Conservation (phyloP, 2,329 filamentous ascomycete genomes). For the Capronia epimyces region DNA sequence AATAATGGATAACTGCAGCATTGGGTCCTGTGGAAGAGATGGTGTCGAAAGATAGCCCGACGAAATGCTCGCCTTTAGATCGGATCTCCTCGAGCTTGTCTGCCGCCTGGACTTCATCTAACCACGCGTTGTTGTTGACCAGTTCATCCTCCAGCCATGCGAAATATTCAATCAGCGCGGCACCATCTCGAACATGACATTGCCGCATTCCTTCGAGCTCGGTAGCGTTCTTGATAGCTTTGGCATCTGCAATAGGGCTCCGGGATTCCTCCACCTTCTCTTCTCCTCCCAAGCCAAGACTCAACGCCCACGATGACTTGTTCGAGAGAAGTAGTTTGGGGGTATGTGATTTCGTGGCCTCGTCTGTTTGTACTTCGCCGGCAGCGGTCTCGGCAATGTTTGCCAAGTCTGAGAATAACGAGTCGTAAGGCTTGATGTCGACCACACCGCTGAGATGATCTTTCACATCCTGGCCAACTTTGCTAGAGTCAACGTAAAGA, state of each 20-base stretch:
- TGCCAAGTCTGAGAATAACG: slow-evolving; percentile 73
- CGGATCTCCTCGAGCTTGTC: slow-evolving; percentile 71
- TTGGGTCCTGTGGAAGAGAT: slow-evolving; percentile 93
- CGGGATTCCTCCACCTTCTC: slow-evolving; percentile 77
- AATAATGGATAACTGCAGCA: slow-evolving; percentile 94
- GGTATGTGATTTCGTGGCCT: slow-evolving; percentile 33
- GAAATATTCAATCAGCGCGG: slow-evolving; percentile 85
- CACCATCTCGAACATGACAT: slow-evolving; percentile 90
- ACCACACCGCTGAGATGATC: slow-evolving; percentile 66
- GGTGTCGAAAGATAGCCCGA: slow-evolving; percentile 87
- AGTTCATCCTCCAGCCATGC: slow-evolving; percentile 94
- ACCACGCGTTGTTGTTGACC: slow-evolving; percentile 60
- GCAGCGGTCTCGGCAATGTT: slow-evolving; percentile 51
- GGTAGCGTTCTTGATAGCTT: slow-evolving; percentile 86
- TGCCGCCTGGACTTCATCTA: slow-evolving; percentile 88
- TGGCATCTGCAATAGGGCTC: slow-evolving; percentile 82
- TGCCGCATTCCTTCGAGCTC: slow-evolving; percentile 89
- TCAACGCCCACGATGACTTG: slow-evolving; percentile 88
- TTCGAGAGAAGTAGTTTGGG: slow-evolving; percentile 81
- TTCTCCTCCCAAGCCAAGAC: slow-evolving; percentile 78
- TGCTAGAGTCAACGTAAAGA: slow-evolving; percentile 77
- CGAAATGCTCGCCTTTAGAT: slow-evolving; percentile 65
- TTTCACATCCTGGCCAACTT: slow-evolving; percentile 64
- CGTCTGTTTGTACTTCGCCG: slow-evolving; percentile 34
- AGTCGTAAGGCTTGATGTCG: slow-evolving; percentile 71